Conservation (phyloP, 2,329 filamentous ascomycete genomes). For the Calonectria pauciramosa region DNA sequence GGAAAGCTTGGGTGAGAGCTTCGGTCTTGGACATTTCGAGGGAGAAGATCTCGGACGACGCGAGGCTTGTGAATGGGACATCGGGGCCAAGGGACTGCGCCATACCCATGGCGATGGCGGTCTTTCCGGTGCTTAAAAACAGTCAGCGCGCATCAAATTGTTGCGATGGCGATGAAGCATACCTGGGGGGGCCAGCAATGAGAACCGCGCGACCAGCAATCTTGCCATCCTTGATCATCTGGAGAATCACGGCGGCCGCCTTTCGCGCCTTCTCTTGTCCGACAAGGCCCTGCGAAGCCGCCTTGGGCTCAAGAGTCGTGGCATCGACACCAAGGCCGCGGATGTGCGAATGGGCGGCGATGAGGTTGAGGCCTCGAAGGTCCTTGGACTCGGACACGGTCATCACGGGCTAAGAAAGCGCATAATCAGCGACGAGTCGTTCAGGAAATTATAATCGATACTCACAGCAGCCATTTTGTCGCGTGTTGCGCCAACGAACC, state of each 20-base stretch:
- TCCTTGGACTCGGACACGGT: constrained; percentile 97
- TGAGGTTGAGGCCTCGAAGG: constrained; percentile 95
- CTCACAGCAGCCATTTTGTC: constrained; percentile 68
- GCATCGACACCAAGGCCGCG: constrained; percentile 93
- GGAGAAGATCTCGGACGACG: constrained; percentile 97
- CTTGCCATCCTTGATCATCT: constrained; percentile 99
- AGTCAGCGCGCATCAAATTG: constrained; percentile 34
- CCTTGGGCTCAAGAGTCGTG: constrained; percentile 89
- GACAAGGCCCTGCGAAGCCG: constrained; percentile 90
- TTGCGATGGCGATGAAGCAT: constrained; percentile 37
- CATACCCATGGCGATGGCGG: constrained; percentile 99
- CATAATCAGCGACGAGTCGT: constrained; percentile 38
- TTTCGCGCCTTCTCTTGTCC: constrained; percentile 97
- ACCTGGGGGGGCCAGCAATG: constrained; percentile 93
- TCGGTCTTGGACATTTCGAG: constrained; percentile 99
- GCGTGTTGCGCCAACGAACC: constrained; percentile 35
- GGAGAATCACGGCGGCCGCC: constrained; percentile 93
- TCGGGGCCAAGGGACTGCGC: constrained; percentile 94
- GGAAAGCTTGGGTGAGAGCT: constrained; percentile 97
- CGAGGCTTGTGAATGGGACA: constrained; percentile 95
- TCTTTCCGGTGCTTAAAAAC: constrained; percentile 87
- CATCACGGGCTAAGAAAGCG: constrained; percentile 64
- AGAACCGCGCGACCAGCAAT: constrained; percentile 95
- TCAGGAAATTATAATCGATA: constrained; percentile 34
- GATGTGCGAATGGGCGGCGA: constrained; percentile 98